Evolutionary conservation across 23 red algal species (phyloP), one percentile per base, ranked within the genome.

Genomic region (Gracilaria domingensis): DNA sequence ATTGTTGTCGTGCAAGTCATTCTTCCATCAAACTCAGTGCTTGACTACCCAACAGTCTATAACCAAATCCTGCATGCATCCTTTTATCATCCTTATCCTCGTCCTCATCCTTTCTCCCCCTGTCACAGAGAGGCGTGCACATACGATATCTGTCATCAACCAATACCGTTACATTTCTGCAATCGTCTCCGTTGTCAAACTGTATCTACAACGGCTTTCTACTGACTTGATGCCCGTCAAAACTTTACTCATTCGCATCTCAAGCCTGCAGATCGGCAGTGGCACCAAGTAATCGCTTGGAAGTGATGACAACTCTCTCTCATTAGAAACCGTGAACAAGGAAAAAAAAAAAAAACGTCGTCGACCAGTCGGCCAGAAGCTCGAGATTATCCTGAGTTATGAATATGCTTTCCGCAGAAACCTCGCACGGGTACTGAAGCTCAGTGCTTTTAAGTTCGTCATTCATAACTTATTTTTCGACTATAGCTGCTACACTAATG

Each of bases 261-360:
- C 13, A 30, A 62, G 26, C 59, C 59, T 62, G 24, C 59, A 30
- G 24, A 30, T 29, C 24, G 5, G 7, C 26, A 8, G 59, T 8
- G 23, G 59, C 59, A 62, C 29, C 59, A 30, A 62, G 59, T 29
- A 62, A 29, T 62, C 29, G 24, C 26, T 29, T 62, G 23, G 59
- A 62, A 62, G 29, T 62, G 59, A 30, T 62, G 59, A 62, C 59
- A 62, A 23, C 59, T 62, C 59, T 62, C 59, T 29, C 2, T 62
- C 51, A 55, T 62, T 29, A 62, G 23, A 6, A 30, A 8, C 4
- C 55, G 23, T 4, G 14, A 59, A 59, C 3, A 59, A 62, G 4
- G 2, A 62, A 24, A 25, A 62, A 29, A 73, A 40, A 42, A 16
- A 73, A 73, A 73, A 73, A 73, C 35, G 67, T 73, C 38, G 67